Base-by-base conservation (phyloP, 148 eudicot genomes). In the Linanthus parryae region DNA sequence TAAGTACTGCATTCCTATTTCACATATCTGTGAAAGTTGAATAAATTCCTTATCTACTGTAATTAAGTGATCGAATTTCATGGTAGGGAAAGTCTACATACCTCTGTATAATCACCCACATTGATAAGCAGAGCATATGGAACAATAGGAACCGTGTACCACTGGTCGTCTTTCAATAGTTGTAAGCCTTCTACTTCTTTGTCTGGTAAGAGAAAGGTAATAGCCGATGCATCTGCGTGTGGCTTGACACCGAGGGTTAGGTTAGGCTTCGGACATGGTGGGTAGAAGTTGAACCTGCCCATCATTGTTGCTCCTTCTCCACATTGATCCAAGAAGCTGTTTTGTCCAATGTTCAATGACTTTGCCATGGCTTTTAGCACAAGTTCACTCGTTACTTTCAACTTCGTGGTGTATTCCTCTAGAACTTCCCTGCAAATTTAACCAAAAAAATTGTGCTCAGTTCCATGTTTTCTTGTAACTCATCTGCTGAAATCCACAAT, bases 51-150 rank as follows among this genome's bases (percentile, higher is more conserved):
- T n/a, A n/a, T n/a, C n/a, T n/a, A n/a, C n/a, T n/a, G n/a, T n/a
- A n/a, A n/a, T n/a, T n/a, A n/a, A n/a, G n/a, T n/a, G n/a, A n/a
- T n/a, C n/a, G n/a, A n/a, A n/a, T n/a, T n/a, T n/a, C n/a, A n/a
- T n/a, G 25, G 3, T 3, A 8, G 28, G 10, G 8, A 10, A 22
- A 26, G 14, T 18, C 12, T 52, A 5, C 18, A 41, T 44, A 63
- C 73, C 73, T 62, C 73, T 45, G 24, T 19, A 62, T 62, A 59
- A 46, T 69, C 73, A 27, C 73, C 73, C 12, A 59, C 59, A 46
- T 57, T 62, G 20, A 69, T 26, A 26, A 63, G 54, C 49, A 69
- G 52, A 28, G 73, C 73, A 52, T 69, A 46, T 18, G 59, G 68
- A 62, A 69, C 5, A 21, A 63, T 52, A 18, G 73, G 68, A 10